Evolutionary conservation across 495 filamentous ascomycete species (phyloP).

Genomic region (Aspergillus coremiiformis): DNA sequence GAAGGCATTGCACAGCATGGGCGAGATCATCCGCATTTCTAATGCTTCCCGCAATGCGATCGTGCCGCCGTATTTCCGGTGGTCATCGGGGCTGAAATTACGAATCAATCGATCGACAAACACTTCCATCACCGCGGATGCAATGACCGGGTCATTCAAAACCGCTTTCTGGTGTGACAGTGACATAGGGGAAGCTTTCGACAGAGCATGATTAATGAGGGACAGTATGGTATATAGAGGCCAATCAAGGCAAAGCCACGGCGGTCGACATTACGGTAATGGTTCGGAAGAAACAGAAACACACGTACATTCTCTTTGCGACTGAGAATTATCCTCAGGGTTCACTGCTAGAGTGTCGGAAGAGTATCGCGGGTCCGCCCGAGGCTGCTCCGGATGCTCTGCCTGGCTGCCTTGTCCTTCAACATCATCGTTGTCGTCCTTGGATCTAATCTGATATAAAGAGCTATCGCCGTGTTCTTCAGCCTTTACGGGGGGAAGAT

Average conservation of each 20-base stretch:
- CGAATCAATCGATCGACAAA: constrained; percentile 20
- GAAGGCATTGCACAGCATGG: constrained; percentile 18
- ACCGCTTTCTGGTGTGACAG: constrained; percentile 1
- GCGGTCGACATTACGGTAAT: not conserved
- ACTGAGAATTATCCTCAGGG: not conserved
- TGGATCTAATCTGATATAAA: not conserved
- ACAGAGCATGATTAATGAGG: not conserved
- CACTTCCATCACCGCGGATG: constrained; percentile 12
- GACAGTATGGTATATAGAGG: not conserved
- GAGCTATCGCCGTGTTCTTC: constrained; percentile 4
- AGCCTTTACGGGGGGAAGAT: constrained; percentile 12
- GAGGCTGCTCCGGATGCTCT: not conserved
- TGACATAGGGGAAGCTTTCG: not conserved
- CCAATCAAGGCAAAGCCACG: not conserved
- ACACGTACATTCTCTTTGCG: not conserved
- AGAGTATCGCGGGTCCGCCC: not conserved
- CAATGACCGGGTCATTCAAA: constrained; percentile 9
- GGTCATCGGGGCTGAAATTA: constrained; percentile 17
- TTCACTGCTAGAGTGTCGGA: not conserved
- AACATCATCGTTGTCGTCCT: not conserved
- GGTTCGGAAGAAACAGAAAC: not conserved
- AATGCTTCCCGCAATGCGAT: constrained; percentile 19
- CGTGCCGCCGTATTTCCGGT: constrained; percentile 10
- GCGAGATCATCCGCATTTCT: constrained; percentile 19
- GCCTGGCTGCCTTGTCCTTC: not conserved